Percentiles rank a stretch among this genome's conserved stretches.
phyloP scores from a whole-genome alignment of 371 early-diverging fungal species.

The Amoeboradix gromovi region DNA sequence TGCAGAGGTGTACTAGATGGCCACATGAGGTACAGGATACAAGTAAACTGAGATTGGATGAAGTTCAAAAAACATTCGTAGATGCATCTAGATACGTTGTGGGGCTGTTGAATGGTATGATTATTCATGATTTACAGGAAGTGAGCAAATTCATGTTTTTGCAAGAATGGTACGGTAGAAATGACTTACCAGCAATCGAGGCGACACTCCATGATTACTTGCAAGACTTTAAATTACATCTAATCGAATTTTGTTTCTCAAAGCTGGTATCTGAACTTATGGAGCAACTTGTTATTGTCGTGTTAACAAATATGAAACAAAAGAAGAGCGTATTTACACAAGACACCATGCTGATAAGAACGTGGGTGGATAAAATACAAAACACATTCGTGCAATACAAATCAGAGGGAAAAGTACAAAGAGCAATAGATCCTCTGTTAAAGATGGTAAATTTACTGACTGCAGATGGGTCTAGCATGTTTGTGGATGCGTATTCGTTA shows the following conservation, averaged over 20 bases:
- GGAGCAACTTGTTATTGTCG: slow-evolving; percentile 41
- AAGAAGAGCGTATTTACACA: slow-evolving; percentile 36
- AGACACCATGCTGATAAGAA: slow-evolving; percentile 8
- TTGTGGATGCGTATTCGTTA: slow-evolving; percentile 39
- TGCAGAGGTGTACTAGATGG: slow-evolving; percentile 27
- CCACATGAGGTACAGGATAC: slow-evolving; percentile 33
- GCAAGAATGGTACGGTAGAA: slow-evolving; percentile 57
- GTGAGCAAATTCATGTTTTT: slow-evolving; percentile 41
- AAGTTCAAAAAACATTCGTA: slow-evolving; percentile 39
- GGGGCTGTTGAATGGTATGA: slow-evolving; percentile 40
- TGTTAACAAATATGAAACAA: slow-evolving; percentile 52
- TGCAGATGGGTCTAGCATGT: slow-evolving; percentile 28
- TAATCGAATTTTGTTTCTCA: slow-evolving; percentile 52
- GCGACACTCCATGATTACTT: slow-evolving; percentile 69
- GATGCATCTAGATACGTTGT: slow-evolving; percentile 36
- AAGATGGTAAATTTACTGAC: slow-evolving; percentile 34
- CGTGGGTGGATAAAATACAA: too few species aligned
- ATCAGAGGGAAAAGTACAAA: slow-evolving; percentile 24
- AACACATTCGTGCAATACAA: too few species aligned
- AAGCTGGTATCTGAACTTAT: slow-evolving; percentile 50
- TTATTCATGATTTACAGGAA: slow-evolving; percentile 42
- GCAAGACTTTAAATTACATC: slow-evolving; percentile 39
- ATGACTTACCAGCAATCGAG: slow-evolving; percentile 42
- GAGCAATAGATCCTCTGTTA: slow-evolving; percentile 23
- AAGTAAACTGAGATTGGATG: slow-evolving; percentile 26